Evolutionary conservation across 805 yeast species (phyloP), one percentile per base, ranked within the genome.

Genomic region (Ogataea zsoltii): DNA sequence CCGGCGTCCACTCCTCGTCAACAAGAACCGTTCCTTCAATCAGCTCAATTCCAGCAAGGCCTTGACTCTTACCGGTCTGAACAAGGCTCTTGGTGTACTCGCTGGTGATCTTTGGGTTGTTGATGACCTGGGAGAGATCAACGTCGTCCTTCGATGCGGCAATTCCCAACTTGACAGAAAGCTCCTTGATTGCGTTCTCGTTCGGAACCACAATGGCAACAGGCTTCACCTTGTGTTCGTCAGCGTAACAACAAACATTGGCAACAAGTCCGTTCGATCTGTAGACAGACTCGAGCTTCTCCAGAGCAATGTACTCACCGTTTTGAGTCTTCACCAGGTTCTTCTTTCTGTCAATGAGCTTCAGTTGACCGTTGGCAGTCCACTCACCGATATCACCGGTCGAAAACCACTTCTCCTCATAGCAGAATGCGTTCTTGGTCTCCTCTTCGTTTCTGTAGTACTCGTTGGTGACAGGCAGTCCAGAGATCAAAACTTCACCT

Each of bases 301-400:
- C 99, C 60, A 94, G 77, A 3, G 99, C 99, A 67, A 94, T 88
- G 69, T 94, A 94, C 73, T 94, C 99, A 70, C 99, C 99, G 66
- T 94, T 92, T 60, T 80, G 76, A 15, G 99, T 94, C 77, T 94
- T 94, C 58, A 94, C 96, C 68, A 94, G 76, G 67, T 94, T 94
- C 82, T 94, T 94, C 75, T 82, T 88, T 66, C 99, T 86, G 71
- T 94, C 99, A 65, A 94, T 87, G 50, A 94, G 74, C 63, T 77
- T 81, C 62, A 94, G 75, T 46, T 81, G 83, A 54, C 98, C 98
- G 53, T 74, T 76, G 21, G 80, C 49, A 34, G 91, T 77, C 96
- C 97, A 89, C 73, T 88, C 90, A 63, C 92, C 97, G 68, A 94
- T 89, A 67, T 94, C 99, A 68, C 99, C 99, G 28, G 98, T 94